Evolutionary conservation across 345 rosid genomes (phyloP), one percentile per base, ranked within the genome.

Genomic region (Boechera divaricarpa): DNA sequence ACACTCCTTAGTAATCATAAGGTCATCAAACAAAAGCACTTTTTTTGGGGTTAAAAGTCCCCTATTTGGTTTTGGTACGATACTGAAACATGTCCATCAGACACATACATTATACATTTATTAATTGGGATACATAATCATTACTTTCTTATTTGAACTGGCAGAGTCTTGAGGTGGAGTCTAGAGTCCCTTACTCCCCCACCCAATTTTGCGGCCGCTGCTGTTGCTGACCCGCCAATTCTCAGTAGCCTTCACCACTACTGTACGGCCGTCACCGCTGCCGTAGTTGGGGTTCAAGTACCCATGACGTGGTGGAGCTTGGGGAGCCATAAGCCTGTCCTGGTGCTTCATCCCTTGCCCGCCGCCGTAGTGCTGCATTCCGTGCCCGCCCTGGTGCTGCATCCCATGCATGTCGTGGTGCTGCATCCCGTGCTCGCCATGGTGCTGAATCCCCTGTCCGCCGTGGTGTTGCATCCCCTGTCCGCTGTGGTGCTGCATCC

Each of bases 161-260:
- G 35, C 6, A 4, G 31, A 28, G 52, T 29, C 26, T 33, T 63
- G 18, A 39, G 61, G 35, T 29, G 47, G 38, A 71, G 26, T 48
- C 18, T 63, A 77, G 31, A 77, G 77, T 48, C 67, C 77, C 72
- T 77, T 71, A 28, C 28, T 49, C 31, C 55, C 55, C 77, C 77
- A 77, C 55, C 68, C 72, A 10, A 13, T 38, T 49, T 63, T 64
- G 33, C 29, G 55, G 55, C 58, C 32, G 33, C 48, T 10, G 11
- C 4, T 13, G 64, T 65, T 55, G 36, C 52, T 38, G 24, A 54
- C 49, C 28, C 18, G 49, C 58, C 51, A 77, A 10, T 63, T 62
- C 70, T 69, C 80, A 5, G 69, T 29, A 68, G 69, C 53, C 41
- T 63, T 62, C 26, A 69, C 44, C 13, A 69, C 38, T 21, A 35